Percentiles rank a stretch among this genome's conserved stretches.
Conservation (phyloP, 1,284 basidiomycete genomes). For the Phenoliferia sp. region DNA sequence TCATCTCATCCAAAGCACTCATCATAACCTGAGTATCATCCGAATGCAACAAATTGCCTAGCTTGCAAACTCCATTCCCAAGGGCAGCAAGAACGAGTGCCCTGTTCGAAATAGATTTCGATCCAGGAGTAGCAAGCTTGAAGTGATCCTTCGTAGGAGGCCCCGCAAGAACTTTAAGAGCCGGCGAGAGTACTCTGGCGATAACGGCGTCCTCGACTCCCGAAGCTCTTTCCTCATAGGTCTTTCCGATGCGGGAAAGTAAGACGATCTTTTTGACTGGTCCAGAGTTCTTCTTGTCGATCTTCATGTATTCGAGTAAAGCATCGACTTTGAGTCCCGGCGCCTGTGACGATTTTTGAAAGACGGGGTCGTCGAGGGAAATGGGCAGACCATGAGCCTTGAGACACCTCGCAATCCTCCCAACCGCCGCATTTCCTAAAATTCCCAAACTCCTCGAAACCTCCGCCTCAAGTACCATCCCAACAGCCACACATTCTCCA, state of each 20-base stretch:
- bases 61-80: slow-evolving; percentile 76
- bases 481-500: slow-evolving; percentile 86
- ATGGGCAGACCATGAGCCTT: slow-evolving; percentile 84
- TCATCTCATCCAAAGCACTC: slow-evolving; percentile 79
- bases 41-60: slow-evolving; percentile 89
- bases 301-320: slow-evolving; percentile 81
- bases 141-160: slow-evolving; percentile 60
- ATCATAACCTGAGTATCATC: slow-evolving; percentile 99
- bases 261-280: slow-evolving; percentile 89
- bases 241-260: slow-evolving; percentile 82
- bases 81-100: slow-evolving; percentile 91
- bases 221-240: slow-evolving; percentile 86
- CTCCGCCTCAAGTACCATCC: slow-evolving; percentile 92
- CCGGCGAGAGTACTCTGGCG: slow-evolving; percentile 69
- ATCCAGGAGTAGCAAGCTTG: slow-evolving; percentile 86
- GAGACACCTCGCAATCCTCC: slow-evolving; percentile 73
- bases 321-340: slow-evolving; percentile 64
- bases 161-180: slow-evolving; percentile 66
- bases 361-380: slow-evolving; percentile 67
- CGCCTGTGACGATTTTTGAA: slow-evolving; percentile 65
- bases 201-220: slow-evolving; percentile 76
- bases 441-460: slow-evolving; percentile 80
- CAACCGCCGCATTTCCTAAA: slow-evolving; percentile 81
- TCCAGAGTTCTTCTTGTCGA: slow-evolving; percentile 97
- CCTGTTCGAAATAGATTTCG: slow-evolving; percentile 95